Evolutionary conservation across 2,329 filamentous ascomycete species (phyloP).

Genomic region (Colletotrichum euphorbiae): DNA sequence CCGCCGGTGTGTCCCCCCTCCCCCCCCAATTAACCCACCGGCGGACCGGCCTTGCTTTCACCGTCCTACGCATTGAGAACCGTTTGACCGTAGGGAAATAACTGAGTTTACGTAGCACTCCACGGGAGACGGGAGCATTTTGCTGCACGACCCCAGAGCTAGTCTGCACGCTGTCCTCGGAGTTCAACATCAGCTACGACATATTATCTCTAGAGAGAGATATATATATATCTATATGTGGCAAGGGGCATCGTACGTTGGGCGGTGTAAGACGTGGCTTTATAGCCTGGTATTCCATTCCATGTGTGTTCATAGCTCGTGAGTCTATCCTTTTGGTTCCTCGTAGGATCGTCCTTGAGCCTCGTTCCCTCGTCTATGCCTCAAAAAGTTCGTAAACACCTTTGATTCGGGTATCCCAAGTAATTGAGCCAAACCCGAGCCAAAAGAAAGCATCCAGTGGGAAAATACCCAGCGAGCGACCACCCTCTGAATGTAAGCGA

Average conservation of each 20-base stretch:
- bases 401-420: conserved; percentile 33
- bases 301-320: conserved; percentile 43
- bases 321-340: conserved; percentile 42
- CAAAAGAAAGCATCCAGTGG: conserved; percentile 37
- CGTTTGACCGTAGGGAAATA: background rate
- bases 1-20: background rate
- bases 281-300: conserved; percentile 37
- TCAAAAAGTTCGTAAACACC: conserved; percentile 38
- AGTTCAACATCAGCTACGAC: background rate
- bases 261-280: conserved; percentile 9
- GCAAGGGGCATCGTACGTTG: background rate
- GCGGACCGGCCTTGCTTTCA: background rate
- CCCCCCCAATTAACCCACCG: too few species aligned
- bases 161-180: background rate
- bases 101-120: too few species aligned
- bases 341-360: conserved; percentile 35
- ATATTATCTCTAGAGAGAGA: too few species aligned
- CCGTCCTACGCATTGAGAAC: background rate
- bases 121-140: too few species aligned
- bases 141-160: background rate
- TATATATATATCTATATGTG: too few species aligned
- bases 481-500: conserved; percentile 40
- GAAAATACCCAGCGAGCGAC: conserved; percentile 39
- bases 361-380: conserved; percentile 36
- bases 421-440: conserved; percentile 32